A percentile compares a stretch with the other conserved stretches of the same genome.
Conservation (phyloP, 2,329 filamentous ascomycete species). For the Diplodia intermedia region DNA sequence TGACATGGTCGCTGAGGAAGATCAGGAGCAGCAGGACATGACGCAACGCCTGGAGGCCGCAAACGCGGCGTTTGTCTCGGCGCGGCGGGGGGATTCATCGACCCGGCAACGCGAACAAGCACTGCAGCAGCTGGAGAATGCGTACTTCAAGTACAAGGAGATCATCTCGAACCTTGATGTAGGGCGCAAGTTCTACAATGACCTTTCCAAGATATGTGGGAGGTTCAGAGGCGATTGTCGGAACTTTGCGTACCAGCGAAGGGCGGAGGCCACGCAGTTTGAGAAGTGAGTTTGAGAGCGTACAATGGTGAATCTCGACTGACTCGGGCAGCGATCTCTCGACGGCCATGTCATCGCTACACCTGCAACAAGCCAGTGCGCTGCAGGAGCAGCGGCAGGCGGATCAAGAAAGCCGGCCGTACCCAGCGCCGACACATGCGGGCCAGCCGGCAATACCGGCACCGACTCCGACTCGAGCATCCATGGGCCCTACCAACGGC, state of each 20-base stretch:
- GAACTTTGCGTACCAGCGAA: constrained; percentile 79
- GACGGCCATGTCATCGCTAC: constrained; percentile 66
- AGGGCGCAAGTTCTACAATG: constrained; percentile 95
- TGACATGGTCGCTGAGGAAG: constrained; percentile 73
- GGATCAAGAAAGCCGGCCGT: constrained; percentile 56
- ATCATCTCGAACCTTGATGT: constrained; percentile 90
- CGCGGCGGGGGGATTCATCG: constrained; percentile 70
- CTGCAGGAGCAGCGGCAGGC: constrained; percentile 55
- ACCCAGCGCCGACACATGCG: constrained; percentile 24
- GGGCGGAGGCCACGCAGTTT: constrained; percentile 78
- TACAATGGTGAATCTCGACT: neutral
- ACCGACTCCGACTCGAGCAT: constrained; percentile 50
- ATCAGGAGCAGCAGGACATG: constrained; percentile 76
- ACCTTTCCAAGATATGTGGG: constrained; percentile 85
- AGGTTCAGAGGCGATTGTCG: constrained; percentile 82
- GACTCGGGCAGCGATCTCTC: constrained; percentile 58
- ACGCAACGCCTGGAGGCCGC: constrained; percentile 73
- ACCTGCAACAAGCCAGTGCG: constrained; percentile 55
- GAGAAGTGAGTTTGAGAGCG: constrained; percentile 58
- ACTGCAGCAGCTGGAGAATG: constrained; percentile 85
- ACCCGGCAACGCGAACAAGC: constrained; percentile 81
- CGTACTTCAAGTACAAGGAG: constrained; percentile 96
- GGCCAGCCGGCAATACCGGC: constrained; percentile 28
- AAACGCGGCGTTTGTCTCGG: constrained; percentile 78
- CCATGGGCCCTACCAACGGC: constrained; percentile 49